Conservation (phyloP, 2,329 filamentous ascomycete species). For the Phialemonium atrogriseum region DNA sequence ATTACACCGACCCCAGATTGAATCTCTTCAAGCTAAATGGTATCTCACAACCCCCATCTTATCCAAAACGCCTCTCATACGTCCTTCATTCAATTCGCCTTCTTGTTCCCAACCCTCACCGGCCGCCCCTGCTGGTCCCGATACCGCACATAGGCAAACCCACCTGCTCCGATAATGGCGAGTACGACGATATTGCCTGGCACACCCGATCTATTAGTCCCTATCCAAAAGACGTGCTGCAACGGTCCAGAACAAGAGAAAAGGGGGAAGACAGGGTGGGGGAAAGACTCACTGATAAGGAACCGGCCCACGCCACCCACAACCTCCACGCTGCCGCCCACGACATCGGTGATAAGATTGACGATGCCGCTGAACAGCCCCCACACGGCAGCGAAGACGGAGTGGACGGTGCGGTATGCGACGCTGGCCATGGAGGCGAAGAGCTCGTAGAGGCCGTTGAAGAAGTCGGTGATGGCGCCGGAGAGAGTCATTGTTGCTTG, state of each 20-base stretch:
- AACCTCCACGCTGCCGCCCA: constrained; percentile 14
- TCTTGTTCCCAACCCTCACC: no score
- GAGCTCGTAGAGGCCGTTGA: constrained; percentile 17
- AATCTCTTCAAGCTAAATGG: no score
- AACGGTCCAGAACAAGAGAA: constrained; percentile 1
- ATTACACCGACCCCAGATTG: no score
- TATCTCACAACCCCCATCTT: no score
- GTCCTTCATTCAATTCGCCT: no score
- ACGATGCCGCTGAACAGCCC: constrained; percentile 14
- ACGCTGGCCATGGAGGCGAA: constrained; percentile 13
- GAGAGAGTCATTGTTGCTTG: constrained; percentile 15
- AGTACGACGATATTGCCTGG: constrained; percentile 18
- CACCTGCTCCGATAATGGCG: constrained; percentile 19
- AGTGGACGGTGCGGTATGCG: constrained; percentile 14
- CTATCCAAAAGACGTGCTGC: no score
- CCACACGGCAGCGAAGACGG: constrained; percentile 13
- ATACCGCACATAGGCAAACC: constrained; percentile 13
- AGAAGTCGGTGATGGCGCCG: constrained; percentile 14
- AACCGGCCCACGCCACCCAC: constrained; percentile 17
- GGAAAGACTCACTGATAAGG: constrained; percentile 12
- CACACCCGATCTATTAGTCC: not conserved
- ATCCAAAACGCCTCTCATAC: no score
- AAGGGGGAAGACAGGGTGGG: not conserved
- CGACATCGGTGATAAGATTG: constrained; percentile 13
- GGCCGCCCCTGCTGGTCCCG: constrained; percentile 11